A percentile compares a stretch with the other conserved stretches of the same genome.
These are phyloP conservation scores for Cryptococcus sp. DNA, from an alignment of 1,284 basidiomycete genomes.

Conservation along the genomic window DNA sequence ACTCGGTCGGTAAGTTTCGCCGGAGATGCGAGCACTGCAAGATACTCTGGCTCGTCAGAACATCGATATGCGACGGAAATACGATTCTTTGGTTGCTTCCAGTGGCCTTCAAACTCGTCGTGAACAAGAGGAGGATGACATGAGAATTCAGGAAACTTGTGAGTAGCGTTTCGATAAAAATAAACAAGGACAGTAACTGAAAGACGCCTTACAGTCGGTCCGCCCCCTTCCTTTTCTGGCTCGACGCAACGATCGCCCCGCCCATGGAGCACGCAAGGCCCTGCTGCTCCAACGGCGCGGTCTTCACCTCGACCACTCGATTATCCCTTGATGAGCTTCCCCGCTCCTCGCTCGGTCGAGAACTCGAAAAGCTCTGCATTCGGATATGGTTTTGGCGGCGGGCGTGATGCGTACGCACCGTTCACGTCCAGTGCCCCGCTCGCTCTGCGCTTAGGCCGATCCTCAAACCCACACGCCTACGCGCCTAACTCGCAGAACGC, in stretches of 20 bases:
- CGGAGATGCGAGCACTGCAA: conserved; percentile 27
- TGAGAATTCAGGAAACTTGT: not conserved
- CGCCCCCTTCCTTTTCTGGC: not conserved
- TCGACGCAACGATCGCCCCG: not conserved
- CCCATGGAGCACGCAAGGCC: not conserved
- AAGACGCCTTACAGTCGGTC: not conserved
- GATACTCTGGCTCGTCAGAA: conserved; percentile 29
- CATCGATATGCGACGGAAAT: conserved; percentile 27
- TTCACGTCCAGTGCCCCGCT: too few species aligned
- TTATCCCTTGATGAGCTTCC: too few species aligned
- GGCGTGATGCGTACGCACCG: too few species aligned
- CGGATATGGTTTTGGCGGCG: too few species aligned
- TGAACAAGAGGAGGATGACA: conserved; percentile 2
- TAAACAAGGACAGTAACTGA: not conserved
- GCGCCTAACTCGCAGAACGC: too few species aligned
- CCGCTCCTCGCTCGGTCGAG: too few species aligned
- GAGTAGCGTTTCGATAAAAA: not conserved
- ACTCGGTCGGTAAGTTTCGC: not conserved
- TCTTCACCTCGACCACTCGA: not conserved
- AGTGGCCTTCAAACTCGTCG: conserved; percentile 18
- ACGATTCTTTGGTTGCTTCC: conserved; percentile 35
- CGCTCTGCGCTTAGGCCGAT: too few species aligned
- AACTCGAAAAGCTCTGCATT: too few species aligned
- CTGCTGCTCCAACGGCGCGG: not conserved
- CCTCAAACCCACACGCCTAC: too few species aligned